phyloP scores from a whole-genome alignment of 257 asterid species.

The Nicotiana attenuata region DNA sequence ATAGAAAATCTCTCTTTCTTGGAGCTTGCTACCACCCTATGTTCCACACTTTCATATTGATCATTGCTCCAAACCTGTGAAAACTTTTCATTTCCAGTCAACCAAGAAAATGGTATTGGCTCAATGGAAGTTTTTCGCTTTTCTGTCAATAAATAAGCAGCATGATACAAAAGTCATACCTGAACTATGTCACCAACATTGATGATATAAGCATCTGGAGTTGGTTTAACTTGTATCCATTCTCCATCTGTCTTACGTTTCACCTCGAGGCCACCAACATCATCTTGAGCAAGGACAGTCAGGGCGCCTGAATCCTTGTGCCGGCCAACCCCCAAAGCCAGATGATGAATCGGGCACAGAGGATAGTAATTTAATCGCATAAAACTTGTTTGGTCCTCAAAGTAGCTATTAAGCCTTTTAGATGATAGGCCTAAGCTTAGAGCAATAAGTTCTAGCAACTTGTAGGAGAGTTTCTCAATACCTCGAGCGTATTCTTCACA shows the following conservation, averaged over 20 bases:
- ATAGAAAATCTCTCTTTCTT: slow-evolving; percentile 55
- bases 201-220: slow-evolving; percentile 54
- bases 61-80: slow-evolving; percentile 72
- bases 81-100: neutral
- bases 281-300: slow-evolving; percentile 65
- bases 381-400: slow-evolving; percentile 50
- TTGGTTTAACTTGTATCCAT: slow-evolving; percentile 69
- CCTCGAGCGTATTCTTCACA: slow-evolving; percentile 46
- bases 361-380: slow-evolving; percentile 70
- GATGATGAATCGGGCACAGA: slow-evolving; percentile 48
- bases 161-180: slow-evolving; percentile 22
- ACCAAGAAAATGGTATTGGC: neutral
- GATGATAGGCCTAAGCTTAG: slow-evolving; percentile 47
- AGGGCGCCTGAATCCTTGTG: slow-evolving; percentile 60
- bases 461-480: slow-evolving; percentile 40
- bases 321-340: slow-evolving; percentile 71
- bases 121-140: neutral
- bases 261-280: slow-evolving; percentile 71
- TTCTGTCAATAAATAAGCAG: neutral
- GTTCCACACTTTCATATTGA: slow-evolving; percentile 70
- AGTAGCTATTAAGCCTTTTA: slow-evolving; percentile 36
- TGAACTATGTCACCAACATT: slow-evolving; percentile 65
- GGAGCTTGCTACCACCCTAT: slow-evolving; percentile 54
- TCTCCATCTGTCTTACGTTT: slow-evolving; percentile 65
- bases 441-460: slow-evolving; percentile 45